phyloP scores from a whole-genome alignment of 257 asterid species.

The Scutellaria barbata region DNA sequence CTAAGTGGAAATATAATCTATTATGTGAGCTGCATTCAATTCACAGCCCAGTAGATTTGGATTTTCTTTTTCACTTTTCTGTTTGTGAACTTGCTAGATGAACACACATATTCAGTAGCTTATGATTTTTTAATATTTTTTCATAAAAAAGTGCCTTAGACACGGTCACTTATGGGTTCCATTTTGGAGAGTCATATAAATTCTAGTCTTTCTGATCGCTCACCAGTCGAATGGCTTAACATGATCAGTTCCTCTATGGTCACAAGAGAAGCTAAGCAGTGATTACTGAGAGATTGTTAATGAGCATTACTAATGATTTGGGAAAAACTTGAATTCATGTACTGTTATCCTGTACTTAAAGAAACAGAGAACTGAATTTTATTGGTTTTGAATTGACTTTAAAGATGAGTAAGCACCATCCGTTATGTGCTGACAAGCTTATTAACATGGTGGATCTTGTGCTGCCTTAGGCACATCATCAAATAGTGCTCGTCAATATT shows the following conservation, averaged over 20 bases:
- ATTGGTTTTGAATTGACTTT: neutral
- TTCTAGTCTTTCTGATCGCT: neutral
- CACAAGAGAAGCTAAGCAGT: no score
- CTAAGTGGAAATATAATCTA: neutral
- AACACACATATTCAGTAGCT: neutral
- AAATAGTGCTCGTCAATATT: constrained; percentile 1
- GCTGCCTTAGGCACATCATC: neutral
- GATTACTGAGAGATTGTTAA: no score
- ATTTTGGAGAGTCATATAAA: neutral
- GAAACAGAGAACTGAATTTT: constrained; percentile 8
- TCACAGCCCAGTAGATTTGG: neutral
- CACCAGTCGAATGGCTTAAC: no score
- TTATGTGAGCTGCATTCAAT: neutral
- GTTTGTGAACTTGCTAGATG: neutral
- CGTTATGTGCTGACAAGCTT: constrained; percentile 10
- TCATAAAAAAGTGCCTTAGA: neutral
- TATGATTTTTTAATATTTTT: no score
- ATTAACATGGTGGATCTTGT: neutral
- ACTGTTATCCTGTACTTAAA: neutral
- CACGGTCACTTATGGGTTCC: neutral
- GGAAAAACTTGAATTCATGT: no score
- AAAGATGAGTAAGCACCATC: neutral
- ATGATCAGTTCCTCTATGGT: no score
- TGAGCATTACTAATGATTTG: no score
- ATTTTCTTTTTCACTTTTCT: neutral